Base-by-base conservation (phyloP, 768 basidiomycete species). In the Boletus reticuloceps region DNA sequence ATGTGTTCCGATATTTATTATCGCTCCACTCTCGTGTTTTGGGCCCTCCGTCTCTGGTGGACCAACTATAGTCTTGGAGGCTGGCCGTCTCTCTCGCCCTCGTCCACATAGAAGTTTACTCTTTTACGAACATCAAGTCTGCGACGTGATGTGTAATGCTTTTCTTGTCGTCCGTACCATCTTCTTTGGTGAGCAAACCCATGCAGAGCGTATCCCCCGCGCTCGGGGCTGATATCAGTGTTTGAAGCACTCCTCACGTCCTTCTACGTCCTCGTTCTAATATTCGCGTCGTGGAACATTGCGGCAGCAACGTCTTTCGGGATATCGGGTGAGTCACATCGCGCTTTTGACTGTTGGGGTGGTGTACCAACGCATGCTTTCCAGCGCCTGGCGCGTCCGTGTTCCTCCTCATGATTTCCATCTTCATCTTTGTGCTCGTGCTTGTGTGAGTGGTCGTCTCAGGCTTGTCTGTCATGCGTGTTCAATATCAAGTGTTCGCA, bases 211-310 rank as follows among this genome's bases (percentile, higher is more conserved):
- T 38, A 7, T 17, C 31, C 14, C 0, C 41, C 14, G 34, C 6
- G 17, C 31, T 29, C 11, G 13, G 9, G 20, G 16, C 36, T 65
- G 22, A 72, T 25, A 13, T 37, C 13, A 12, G 37, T 17, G 1
- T 38, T 31, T 41, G 3, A 53, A 71, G 69, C 63, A 55, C 73
- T 85, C 42, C 72, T 85, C 38, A 60, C 73, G 11, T 81, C 79
- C 59, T 68, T 85, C 41, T 82, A 77, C 60, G 54, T 82, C 43
- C 73, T 88, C 46, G 65, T 77, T 8, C 63, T 86, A 40, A 75
- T 79, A 22, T 84, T 86, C 58, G 77, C 84, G 8, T 74, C 78
- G 38, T 86, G 84, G 85, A 82, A 82, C 62, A 67, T 84, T 20
- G 69, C 70, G 47, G 71, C 74, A 16, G 72, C 74, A 19, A 68